These are phyloP conservation scores for Fonsecaea multimorphosa DNA, from an alignment of 2,329 filamentous ascomycete species.

Conservation along the genomic window DNA sequence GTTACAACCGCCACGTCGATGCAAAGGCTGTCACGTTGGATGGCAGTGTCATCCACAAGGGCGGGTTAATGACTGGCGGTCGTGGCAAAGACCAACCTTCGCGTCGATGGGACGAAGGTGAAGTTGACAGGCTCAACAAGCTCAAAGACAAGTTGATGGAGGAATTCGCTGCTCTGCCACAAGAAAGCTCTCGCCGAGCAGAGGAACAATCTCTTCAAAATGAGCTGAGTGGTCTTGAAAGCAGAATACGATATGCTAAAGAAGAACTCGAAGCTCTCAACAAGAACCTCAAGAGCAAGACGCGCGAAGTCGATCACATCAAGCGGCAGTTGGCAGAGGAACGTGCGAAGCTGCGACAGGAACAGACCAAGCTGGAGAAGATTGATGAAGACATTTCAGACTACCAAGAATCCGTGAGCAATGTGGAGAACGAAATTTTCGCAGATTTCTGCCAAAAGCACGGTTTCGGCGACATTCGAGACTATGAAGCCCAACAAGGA, in stretches of 20 bases:
- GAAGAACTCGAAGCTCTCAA: slow-evolving; percentile 79
- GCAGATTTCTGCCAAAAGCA: slow-evolving; percentile 81
- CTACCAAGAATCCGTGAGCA: slow-evolving; percentile 70
- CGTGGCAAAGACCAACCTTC: slow-evolving; percentile 77
- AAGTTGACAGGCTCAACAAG: slow-evolving; percentile 82
- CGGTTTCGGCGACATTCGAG: slow-evolving; percentile 86
- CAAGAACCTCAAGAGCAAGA: slow-evolving; percentile 83
- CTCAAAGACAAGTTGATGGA: slow-evolving; percentile 75
- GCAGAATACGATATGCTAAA: slow-evolving; percentile 72
- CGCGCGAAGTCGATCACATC: slow-evolving; percentile 76
- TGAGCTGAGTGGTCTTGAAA: slow-evolving; percentile 79
- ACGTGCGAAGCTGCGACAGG: slow-evolving; percentile 77
- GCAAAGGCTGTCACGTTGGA: slow-evolving; percentile 95
- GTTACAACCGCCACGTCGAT: slow-evolving; percentile 81
- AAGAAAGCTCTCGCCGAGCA: slow-evolving; percentile 73
- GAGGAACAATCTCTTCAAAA: slow-evolving; percentile 82
- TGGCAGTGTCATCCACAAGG: slow-evolving; percentile 96
- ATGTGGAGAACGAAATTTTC: slow-evolving; percentile 89
- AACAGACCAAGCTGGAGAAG: slow-evolving; percentile 70
- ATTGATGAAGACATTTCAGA: slow-evolving; percentile 62
- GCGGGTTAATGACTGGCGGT: slow-evolving; percentile 94
- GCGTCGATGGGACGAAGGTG: slow-evolving; percentile 80
- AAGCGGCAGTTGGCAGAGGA: slow-evolving; percentile 76
- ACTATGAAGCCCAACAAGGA: slow-evolving; percentile 92
- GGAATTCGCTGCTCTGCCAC: slow-evolving; percentile 80